Evolutionary conservation across 805 yeast species (phyloP).

Genomic region (Debaryomyces hansenii): DNA sequence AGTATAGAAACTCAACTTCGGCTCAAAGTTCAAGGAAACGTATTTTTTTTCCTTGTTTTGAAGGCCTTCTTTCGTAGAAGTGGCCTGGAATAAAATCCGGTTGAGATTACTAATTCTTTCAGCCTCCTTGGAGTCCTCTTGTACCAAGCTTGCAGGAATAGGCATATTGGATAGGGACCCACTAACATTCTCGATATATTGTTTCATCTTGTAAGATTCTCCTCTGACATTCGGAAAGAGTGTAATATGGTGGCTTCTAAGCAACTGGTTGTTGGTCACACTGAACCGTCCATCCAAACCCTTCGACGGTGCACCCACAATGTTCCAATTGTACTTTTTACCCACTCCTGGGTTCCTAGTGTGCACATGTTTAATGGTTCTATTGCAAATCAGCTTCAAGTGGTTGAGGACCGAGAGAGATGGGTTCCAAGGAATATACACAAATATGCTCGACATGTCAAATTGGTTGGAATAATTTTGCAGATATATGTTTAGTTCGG

Average conservation of each 20-base stretch:
- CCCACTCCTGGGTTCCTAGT: conserved; percentile 3
- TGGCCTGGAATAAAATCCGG: conserved; percentile 3
- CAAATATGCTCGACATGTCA: conserved; percentile 9
- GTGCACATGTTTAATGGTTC: conserved; percentile 6
- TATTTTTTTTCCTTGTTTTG: conserved; percentile 3
- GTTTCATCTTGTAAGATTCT: conserved; percentile 5
- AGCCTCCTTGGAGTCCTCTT: conserved; percentile 5
- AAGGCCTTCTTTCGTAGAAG: neutral
- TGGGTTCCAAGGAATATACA: conserved; percentile 15
- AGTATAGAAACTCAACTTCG: conserved; percentile 4
- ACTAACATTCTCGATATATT: conserved; percentile 6
- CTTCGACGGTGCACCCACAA: conserved; percentile 5
- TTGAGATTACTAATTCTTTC: conserved; percentile 6
- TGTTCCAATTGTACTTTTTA: conserved; percentile 10
- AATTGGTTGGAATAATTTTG: conserved; percentile 11
- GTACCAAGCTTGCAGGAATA: conserved; percentile 3
- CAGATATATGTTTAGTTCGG: conserved; percentile 9
- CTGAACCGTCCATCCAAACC: conserved; percentile 6
- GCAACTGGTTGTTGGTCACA: conserved; percentile 7
- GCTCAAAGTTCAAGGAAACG: conserved; percentile 4
- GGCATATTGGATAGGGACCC: conserved; percentile 1
- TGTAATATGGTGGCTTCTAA: conserved; percentile 11
- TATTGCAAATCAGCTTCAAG: conserved; percentile 7
- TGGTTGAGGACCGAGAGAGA: conserved; percentile 7
- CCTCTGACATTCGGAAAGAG: conserved; percentile 12